phyloP scores from a whole-genome alignment of 2,329 filamentous ascomycete genomes.

The Chaetothyriales sp. region DNA sequence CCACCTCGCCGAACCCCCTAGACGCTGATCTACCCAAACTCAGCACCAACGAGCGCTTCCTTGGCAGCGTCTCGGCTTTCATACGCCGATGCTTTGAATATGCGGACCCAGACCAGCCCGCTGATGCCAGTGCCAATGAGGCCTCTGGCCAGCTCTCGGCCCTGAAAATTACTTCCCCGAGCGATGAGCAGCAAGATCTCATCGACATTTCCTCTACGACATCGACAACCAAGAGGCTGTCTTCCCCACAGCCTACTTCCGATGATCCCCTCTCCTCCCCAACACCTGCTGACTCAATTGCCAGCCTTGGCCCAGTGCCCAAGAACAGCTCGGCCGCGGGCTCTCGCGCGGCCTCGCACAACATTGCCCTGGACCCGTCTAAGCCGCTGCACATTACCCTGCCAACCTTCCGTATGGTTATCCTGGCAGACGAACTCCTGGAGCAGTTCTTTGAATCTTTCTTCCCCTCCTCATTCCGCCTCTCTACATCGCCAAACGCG shows the following conservation, averaged over 20 bases:
- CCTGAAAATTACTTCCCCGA: conserved; percentile 62
- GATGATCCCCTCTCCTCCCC: conserved; percentile 12
- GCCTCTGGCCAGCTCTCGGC: conserved; percentile 34
- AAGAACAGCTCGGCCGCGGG: conserved; percentile 4
- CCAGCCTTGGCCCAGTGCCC: neutral
- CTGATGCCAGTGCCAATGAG: conserved; percentile 20
- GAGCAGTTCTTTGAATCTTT: conserved; percentile 97
- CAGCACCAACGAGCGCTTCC: conserved; percentile 69
- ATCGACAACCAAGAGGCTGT: conserved; percentile 17
- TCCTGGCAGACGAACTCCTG: conserved; percentile 84
- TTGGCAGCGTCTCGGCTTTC: conserved; percentile 87
- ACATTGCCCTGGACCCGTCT: conserved; percentile 78
- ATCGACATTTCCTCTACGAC: conserved; percentile 26
- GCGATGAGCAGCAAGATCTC: conserved; percentile 34
- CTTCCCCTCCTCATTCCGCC: conserved; percentile 82
- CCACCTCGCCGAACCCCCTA: conserved; percentile 6
- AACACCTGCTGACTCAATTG: conserved; percentile 11
- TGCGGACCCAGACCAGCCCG: conserved; percentile 73
- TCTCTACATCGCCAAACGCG: conserved; percentile 49
- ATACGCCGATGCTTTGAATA: conserved; percentile 96
- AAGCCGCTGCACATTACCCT: conserved; percentile 91
- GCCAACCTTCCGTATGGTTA: conserved; percentile 96
- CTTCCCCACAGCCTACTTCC: conserved; percentile 10
- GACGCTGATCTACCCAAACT: conserved; percentile 23
- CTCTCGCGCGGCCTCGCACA: conserved; percentile 48